These are phyloP conservation scores for Setaria italica DNA, from an alignment of 202 grass and related monocot species.

Conservation along the genomic window DNA sequence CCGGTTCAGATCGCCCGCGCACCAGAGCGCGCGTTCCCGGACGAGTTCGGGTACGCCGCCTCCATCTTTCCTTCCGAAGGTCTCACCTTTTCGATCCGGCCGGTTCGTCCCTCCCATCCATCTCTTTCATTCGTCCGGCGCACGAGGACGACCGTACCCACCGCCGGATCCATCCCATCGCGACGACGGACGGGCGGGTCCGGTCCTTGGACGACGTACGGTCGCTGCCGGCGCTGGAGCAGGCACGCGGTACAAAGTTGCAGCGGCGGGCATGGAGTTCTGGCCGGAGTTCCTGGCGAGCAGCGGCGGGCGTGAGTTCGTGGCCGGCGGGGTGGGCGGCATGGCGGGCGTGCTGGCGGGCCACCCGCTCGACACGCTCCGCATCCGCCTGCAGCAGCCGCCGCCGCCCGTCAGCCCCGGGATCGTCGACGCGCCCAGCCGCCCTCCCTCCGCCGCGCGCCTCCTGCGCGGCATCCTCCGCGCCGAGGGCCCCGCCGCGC, in stretches of 20 bases:
- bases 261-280: conserved; percentile 66
- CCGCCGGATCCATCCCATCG: no score
- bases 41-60: background rate
- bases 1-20: no score
- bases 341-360: conserved; percentile 93
- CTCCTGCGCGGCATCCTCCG: conserved; percentile 78
- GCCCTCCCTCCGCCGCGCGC: conserved; percentile 49
- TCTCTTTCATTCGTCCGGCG: no score
- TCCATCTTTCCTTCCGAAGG: no score
- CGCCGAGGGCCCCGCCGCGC: conserved; percentile 79
- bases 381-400: conserved; percentile 90
- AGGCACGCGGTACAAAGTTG: no score
- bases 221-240: background rate
- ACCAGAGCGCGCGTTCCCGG: no score
- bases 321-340: conserved; percentile 87
- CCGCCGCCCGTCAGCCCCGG: conserved; percentile 41
- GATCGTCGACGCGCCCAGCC: background rate
- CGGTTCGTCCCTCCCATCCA: no score
- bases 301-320: conserved; percentile 85
- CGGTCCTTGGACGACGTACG: background rate
- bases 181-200: no score
- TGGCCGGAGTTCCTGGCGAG: conserved; percentile 93
- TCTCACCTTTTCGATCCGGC: no score
- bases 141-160: no score
- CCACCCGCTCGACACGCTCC: conserved; percentile 90